Percentiles rank a stretch among this genome's conserved stretches.
Evolutionary conservation across 108 stramenopile species (phyloP).

Genomic region (Cylindrotheca closterium): DNA sequence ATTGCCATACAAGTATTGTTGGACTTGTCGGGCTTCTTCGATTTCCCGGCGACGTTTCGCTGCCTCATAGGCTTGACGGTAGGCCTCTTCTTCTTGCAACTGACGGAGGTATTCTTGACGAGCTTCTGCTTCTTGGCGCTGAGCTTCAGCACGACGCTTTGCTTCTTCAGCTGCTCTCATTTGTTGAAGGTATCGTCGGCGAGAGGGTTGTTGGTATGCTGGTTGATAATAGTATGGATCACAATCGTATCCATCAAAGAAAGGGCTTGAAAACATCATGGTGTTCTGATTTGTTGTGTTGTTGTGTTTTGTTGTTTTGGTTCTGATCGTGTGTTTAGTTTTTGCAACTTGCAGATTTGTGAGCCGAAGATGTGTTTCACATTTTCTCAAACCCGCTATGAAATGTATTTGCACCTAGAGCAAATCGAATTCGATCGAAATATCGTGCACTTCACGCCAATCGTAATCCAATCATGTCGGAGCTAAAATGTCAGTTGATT

Average conservation of each 20-base stretch:
- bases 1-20: not conserved
- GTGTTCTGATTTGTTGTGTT: too few species aligned
- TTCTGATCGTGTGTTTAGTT: not conserved
- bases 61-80: not conserved
- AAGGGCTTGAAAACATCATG: constrained; percentile 13
- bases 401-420: too few species aligned
- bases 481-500: too few species aligned
- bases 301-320: not conserved
- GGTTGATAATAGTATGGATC: not conserved
- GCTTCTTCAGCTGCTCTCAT: constrained; percentile 11
- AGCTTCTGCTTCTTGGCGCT: too few species aligned
- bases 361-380: constrained; percentile 7
- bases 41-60: constrained; percentile 4
- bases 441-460: too few species aligned
- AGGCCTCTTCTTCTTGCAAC: constrained; percentile 14
- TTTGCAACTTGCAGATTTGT: constrained; percentile 3
- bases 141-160: constrained; percentile 14
- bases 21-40: not conserved
- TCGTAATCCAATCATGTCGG: too few species aligned
- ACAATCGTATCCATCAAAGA: constrained; percentile 3
- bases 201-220: not conserved
- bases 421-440: too few species aligned
- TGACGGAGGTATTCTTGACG: constrained; percentile 6
- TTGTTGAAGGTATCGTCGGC: not conserved
- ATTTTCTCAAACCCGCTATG: too few species aligned